A percentile compares a stretch with the other conserved stretches of the same genome.
phyloP scores from a whole-genome alignment of 441 rosid genomes.

The Brassica hybrid region DNA sequence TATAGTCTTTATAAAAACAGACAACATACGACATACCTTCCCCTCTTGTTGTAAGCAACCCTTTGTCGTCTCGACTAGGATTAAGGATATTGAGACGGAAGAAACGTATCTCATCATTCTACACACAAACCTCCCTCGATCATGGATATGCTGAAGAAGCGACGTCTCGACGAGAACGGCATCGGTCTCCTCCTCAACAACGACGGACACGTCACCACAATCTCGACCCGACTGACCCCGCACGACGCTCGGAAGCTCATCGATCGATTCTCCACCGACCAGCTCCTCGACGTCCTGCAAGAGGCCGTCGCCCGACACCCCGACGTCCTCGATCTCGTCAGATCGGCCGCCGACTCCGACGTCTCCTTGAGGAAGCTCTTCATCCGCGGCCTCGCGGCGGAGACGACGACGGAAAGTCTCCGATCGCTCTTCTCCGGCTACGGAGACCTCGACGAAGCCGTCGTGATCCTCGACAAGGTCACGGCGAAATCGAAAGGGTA shows the following conservation, averaged over 20 bases:
- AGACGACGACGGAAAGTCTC: slow-evolving; percentile 79
- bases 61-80: too few relatives aligned
- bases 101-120: not conserved
- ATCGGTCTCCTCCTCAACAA: slow-evolving; percentile 35
- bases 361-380: slow-evolving; percentile 83
- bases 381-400: slow-evolving; percentile 89
- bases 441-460: slow-evolving; percentile 89
- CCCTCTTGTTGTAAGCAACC: too few relatives aligned
- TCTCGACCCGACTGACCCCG: slow-evolving; percentile 46
- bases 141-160: slow-evolving; percentile 79
- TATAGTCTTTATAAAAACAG: too few relatives aligned
- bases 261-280: slow-evolving; percentile 72
- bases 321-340: slow-evolving; percentile 66
- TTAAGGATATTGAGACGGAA: too few relatives aligned
- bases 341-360: slow-evolving; percentile 73
- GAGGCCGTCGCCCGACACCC: slow-evolving; percentile 61
- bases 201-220: slow-evolving; percentile 12
- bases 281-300: slow-evolving; percentile 78
- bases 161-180: slow-evolving; percentile 79
- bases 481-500: slow-evolving; percentile 91
- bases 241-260: slow-evolving; percentile 73
- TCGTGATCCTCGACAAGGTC: slow-evolving; percentile 80
- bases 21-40: too few relatives aligned
- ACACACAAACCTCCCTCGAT: not conserved
- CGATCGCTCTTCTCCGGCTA: slow-evolving; percentile 66